Percentiles rank a stretch among this genome's conserved stretches.
Evolutionary conservation across 2,329 filamentous ascomycete genomes (phyloP).

Genomic region (Trichoderma arundinaceum): DNA sequence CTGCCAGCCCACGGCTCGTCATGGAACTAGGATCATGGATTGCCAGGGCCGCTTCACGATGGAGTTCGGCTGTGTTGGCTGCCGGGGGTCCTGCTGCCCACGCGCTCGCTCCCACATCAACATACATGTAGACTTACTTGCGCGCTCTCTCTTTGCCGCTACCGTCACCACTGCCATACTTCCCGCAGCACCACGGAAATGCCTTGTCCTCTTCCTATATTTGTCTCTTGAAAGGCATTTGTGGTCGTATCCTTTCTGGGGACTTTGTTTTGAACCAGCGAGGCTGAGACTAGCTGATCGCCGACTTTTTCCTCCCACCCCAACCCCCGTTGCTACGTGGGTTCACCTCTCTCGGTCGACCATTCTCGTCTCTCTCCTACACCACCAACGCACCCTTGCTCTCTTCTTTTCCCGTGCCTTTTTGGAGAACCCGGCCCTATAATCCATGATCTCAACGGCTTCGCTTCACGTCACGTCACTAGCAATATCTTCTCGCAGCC

Average conservation of each 20-base stretch:
- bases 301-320: conserved; percentile 25
- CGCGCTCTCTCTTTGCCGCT: conserved; percentile 21
- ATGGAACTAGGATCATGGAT: conserved; percentile 32
- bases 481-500: conserved; percentile 44
- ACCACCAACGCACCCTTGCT: conserved; percentile 36
- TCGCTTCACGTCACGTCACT: conserved; percentile 35
- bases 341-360: conserved; percentile 20
- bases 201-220: conserved; percentile 29
- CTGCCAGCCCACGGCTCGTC: conserved; percentile 38
- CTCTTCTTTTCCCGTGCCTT: conserved; percentile 30
- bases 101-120: conserved; percentile 29
- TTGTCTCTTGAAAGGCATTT: conserved; percentile 12
- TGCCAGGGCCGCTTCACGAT: conserved; percentile 24
- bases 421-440: conserved; percentile 41
- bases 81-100: conserved; percentile 23
- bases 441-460: conserved; percentile 40
- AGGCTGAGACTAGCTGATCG: conserved; percentile 29
- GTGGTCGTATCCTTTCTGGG: conserved; percentile 20
- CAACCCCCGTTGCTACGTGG: conserved; percentile 1
- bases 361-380: conserved; percentile 27
- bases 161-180: conserved; percentile 21
- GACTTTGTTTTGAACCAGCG: conserved; percentile 11
- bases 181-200: conserved; percentile 26
- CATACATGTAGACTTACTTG: conserved; percentile 31
- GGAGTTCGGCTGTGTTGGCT: conserved; percentile 30